Evolutionary conservation across 306 rosid species (phyloP).

Genomic region (Fagus sylvatica): DNA sequence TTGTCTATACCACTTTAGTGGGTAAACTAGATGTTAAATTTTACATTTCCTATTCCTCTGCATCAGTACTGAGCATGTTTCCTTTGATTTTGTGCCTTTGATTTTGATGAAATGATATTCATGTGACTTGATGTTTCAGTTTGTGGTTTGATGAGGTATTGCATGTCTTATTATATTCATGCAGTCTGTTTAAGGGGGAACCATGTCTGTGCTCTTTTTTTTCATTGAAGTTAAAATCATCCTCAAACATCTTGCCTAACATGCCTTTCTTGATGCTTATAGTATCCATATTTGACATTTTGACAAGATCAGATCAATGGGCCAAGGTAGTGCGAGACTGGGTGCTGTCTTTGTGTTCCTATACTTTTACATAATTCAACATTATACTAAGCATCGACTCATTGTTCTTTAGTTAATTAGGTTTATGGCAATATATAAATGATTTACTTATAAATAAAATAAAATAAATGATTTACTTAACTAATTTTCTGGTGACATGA

Average conservation of each 20-base stretch:
- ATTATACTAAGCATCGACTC: not conserved
- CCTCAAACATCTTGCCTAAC: not conserved
- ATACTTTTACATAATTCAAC: not conserved
- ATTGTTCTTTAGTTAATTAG: not conserved
- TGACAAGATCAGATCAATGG: not conserved
- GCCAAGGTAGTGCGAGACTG: not conserved
- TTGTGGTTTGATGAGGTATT: not conserved
- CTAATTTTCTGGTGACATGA: not conserved
- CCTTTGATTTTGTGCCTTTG: not conserved
- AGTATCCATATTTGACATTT: not conserved
- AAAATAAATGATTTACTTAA: not conserved
- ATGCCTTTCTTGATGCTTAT: not conserved
- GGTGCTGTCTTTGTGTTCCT: not conserved
- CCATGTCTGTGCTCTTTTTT: not conserved
- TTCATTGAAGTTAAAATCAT: not conserved
- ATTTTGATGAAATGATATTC: slow-evolving; percentile 3
- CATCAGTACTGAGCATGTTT: not conserved
- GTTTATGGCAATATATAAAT: not conserved
- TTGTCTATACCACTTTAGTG: not conserved
- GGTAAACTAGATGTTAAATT: not conserved
- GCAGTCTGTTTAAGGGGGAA: not conserved
- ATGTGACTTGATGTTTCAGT: not conserved
- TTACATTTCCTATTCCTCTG: not conserved
- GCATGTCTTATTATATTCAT: not conserved
- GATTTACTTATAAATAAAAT: not conserved